phyloP scores from a whole-genome alignment of 306 rosid species.

The Lithocarpus polystachyus region DNA sequence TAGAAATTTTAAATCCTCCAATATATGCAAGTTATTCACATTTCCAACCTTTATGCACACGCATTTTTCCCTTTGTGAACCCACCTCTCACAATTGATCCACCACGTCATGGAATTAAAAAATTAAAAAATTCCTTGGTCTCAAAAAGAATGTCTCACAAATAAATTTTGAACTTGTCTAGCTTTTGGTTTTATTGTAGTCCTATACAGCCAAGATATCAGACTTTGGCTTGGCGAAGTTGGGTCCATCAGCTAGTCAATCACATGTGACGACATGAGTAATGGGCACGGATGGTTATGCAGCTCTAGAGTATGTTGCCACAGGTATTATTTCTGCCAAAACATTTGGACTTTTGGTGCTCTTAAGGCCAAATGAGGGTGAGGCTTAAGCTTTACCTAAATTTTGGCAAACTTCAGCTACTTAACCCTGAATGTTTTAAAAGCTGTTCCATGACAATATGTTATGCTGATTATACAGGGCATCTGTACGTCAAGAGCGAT shows the following conservation, averaged over 20 bases:
- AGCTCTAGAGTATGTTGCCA: conserved; percentile 88
- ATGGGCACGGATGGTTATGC: conserved; percentile 96
- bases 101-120: no score
- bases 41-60: not conserved
- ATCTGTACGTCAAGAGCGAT: conserved; percentile 83
- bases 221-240: conserved; percentile 94
- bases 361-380: not conserved
- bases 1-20: conserved; percentile 85
- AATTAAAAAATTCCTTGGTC: no score
- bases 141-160: no score
- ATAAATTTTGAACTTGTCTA: not conserved
- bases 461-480: conserved; percentile 44
- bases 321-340: conserved; percentile 44
- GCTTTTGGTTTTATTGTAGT: conserved; percentile 44
- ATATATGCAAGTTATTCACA: conserved; percentile 56
- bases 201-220: conserved; percentile 78
- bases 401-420: not conserved
- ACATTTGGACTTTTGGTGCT: not conserved
- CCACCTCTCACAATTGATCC: no score
- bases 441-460: not conserved
- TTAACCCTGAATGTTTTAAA: not conserved
- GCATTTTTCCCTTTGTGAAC: no score
- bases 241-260: conserved; percentile 95
- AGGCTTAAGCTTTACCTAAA: not conserved
- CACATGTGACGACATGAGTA: conserved; percentile 85